Evolutionary conservation across 2,329 filamentous ascomycete species (phyloP).

Genomic region (Penicillium sp.): DNA sequence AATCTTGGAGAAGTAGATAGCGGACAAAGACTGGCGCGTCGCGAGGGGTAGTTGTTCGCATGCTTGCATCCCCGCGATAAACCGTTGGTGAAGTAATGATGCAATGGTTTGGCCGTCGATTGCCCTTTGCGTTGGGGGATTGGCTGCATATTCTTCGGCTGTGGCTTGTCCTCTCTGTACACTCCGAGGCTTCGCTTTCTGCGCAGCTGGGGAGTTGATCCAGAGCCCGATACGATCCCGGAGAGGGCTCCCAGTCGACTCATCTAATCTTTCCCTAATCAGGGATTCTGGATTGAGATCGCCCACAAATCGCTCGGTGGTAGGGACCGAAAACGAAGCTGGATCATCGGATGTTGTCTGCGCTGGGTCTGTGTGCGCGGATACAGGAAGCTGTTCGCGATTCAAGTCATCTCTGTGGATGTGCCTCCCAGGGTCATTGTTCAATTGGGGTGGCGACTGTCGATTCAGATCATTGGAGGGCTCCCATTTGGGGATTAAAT

Average conservation of each 20-base stretch:
- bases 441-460: neutral
- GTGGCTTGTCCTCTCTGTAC: constrained; percentile 2
- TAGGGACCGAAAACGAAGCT: constrained; percentile 11
- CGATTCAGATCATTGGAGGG: constrained; percentile 3
- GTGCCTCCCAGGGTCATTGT: neutral
- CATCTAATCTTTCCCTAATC: constrained; percentile 35
- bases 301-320: constrained; percentile 40
- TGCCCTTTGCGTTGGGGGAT: neutral
- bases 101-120: constrained; percentile 11
- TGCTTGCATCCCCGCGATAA: constrained; percentile 27
- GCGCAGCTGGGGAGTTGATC: constrained; percentile 28
- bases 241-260: constrained; percentile 24
- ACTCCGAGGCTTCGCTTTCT: constrained; percentile 8
- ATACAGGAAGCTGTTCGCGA: neutral
- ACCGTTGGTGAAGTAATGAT: constrained; percentile 26
- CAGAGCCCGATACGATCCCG: constrained; percentile 36
- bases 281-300: constrained; percentile 45
- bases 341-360: constrained; percentile 8
- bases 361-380: neutral
- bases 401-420: neutral
- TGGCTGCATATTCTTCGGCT: neutral
- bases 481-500: constrained; percentile 20
- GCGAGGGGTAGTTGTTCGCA: constrained; percentile 34
- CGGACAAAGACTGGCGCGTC: constrained; percentile 34
- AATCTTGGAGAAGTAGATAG: constrained; percentile 40